Evolutionary conservation across 371 early-diverging fungal species (phyloP).

Genomic region (Lichtheimia ramosa): DNA sequence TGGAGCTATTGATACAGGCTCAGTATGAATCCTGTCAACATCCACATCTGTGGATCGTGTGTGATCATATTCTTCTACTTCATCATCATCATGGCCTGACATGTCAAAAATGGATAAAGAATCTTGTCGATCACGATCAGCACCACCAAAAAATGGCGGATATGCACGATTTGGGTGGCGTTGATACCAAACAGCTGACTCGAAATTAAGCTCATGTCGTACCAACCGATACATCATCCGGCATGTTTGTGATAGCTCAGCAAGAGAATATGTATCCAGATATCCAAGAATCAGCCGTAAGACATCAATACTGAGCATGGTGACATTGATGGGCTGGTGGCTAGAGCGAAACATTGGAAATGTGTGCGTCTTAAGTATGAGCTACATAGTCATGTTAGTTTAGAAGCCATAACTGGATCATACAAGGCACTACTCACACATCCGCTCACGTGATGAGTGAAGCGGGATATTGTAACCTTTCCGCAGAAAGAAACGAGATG

Average conservation of each 20-base stretch:
- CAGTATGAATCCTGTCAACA: not conserved
- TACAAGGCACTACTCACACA: no score
- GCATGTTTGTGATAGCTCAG: slow-evolving; percentile 14
- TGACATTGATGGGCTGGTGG: not conserved
- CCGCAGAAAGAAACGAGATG: no score
- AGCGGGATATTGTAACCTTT: no score
- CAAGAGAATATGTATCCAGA: slow-evolving; percentile 17
- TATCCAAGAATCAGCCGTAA: slow-evolving; percentile 11
- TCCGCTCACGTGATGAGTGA: no score
- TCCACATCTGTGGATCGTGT: not conserved
- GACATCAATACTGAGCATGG: slow-evolving; percentile 13
- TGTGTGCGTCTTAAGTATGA: no score
- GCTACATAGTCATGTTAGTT: no score
- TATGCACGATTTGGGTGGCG: not conserved
- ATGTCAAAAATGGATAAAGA: not conserved
- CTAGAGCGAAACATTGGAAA: no score
- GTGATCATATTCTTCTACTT: not conserved
- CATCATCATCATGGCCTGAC: slow-evolving; percentile 1
- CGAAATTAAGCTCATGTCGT: slow-evolving; percentile 12
- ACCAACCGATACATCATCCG: slow-evolving; percentile 12
- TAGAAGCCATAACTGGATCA: no score
- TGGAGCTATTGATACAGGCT: not conserved
- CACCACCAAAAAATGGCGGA: no score
- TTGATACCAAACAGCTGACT: slow-evolving; percentile 5
- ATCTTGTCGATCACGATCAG: not conserved